Evolutionary conservation across 768 basidiomycete species (phyloP).

Genomic region (Suillus occidentalis): DNA sequence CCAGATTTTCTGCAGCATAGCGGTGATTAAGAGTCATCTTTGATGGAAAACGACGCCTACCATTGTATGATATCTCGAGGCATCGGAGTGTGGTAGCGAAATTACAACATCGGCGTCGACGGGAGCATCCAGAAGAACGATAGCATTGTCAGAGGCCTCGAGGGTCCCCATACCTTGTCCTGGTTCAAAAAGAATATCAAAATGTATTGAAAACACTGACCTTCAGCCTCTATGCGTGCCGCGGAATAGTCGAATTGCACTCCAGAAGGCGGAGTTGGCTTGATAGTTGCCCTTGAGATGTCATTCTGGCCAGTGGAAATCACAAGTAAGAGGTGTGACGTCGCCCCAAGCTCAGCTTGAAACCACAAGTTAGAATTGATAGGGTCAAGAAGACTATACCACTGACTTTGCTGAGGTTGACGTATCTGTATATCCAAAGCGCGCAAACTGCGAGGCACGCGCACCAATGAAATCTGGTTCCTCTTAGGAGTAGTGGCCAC

Average conservation of each 20-base stretch:
- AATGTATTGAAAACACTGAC: slow-evolving; percentile 20
- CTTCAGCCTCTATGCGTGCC: slow-evolving; percentile 38
- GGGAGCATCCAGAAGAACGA: slow-evolving; percentile 50
- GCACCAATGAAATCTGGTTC: slow-evolving; percentile 45
- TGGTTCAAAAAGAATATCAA: slow-evolving; percentile 15
- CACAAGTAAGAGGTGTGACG: slow-evolving; percentile 51
- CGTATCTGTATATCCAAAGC: slow-evolving; percentile 64
- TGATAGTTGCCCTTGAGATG: slow-evolving; percentile 52
- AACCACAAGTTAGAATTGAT: slow-evolving; percentile 11
- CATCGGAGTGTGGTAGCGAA: slow-evolving; percentile 65
- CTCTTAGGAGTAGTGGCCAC: slow-evolving; percentile 24
- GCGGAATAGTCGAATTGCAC: slow-evolving; percentile 46
- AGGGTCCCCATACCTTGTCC: slow-evolving; percentile 27
- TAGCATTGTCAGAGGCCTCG: slow-evolving; percentile 39
- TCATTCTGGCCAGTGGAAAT: slow-evolving; percentile 72
- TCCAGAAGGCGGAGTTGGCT: slow-evolving; percentile 54
- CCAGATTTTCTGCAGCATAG: slow-evolving; percentile 57
- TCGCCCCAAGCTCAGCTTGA: slow-evolving; percentile 65
- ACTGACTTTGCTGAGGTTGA: slow-evolving; percentile 47
- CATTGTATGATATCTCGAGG: slow-evolving; percentile 58
- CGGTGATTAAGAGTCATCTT: slow-evolving; percentile 6
- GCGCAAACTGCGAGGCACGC: slow-evolving; percentile 59
- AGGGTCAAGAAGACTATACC: slow-evolving; percentile 19
- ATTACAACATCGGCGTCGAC: slow-evolving; percentile 47
- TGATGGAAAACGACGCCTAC: slow-evolving; percentile 39